Evolutionary conservation across 164 flowering plant genomes (phyloP).

Genomic region (Stephania yunnanensis): DNA sequence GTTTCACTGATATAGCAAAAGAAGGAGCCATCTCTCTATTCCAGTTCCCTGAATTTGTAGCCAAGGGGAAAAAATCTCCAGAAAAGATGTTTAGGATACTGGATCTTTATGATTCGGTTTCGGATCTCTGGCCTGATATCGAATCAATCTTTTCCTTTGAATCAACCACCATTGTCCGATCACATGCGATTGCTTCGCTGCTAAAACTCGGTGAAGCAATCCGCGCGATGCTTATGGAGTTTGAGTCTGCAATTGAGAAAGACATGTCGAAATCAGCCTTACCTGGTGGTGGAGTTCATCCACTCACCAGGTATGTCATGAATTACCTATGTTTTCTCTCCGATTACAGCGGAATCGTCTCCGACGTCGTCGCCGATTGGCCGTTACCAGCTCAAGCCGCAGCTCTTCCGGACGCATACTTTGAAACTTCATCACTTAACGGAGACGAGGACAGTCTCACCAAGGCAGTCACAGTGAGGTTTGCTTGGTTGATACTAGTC

Average conservation of each 20-base stretch:
- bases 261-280: constrained; percentile 35
- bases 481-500: constrained; percentile 55
- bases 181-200: constrained; percentile 41
- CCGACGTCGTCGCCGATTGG: constrained; percentile 42
- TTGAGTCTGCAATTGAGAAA: constrained; percentile 49
- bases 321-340: constrained; percentile 40
- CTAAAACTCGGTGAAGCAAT: constrained; percentile 34
- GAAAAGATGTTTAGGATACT: constrained; percentile 51
- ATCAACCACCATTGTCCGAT: constrained; percentile 36
- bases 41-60: constrained; percentile 46
- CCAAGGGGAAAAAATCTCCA: constrained; percentile 44
- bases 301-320: constrained; percentile 47
- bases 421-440: constrained; percentile 9
- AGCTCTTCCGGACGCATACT: constrained; percentile 30
- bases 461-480: constrained; percentile 22
- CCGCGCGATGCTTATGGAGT: constrained; percentile 33
- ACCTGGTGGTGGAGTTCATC: constrained; percentile 50
- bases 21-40: constrained; percentile 52
- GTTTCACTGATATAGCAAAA: constrained; percentile 45
- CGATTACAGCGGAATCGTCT: constrained; percentile 39
- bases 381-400: constrained; percentile 26
- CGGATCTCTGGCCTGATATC: constrained; percentile 42
- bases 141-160: constrained; percentile 54
- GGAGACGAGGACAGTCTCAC: constrained; percentile 17
- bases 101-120: constrained; percentile 49